Percentiles rank a stretch among this genome's conserved stretches.
Conservation (phyloP, 2,329 filamentous ascomycete species). For the Pleomassaria siparia region DNA sequence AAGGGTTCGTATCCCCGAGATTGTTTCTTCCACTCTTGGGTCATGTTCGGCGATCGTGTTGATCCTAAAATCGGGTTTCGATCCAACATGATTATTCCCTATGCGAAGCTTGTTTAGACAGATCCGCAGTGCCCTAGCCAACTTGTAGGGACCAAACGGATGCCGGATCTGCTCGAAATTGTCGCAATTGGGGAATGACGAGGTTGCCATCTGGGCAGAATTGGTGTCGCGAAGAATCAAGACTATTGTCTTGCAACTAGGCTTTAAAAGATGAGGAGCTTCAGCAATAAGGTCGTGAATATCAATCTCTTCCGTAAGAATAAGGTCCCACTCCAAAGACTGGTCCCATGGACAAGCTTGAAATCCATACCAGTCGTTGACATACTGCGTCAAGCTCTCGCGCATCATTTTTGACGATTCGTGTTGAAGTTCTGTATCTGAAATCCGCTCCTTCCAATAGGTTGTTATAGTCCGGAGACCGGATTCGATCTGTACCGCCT, state of each 20-base stretch:
- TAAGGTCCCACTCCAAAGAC: background rate
- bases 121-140: conserved; percentile 38
- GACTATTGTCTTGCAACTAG: conserved; percentile 1
- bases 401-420: conserved; percentile 9
- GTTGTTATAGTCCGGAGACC: conserved; percentile 7
- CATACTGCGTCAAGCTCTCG: conserved; percentile 11
- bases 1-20: conserved; percentile 10
- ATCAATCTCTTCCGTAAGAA: conserved; percentile 2
- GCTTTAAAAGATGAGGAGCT: conserved; percentile 2
- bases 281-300: background rate
- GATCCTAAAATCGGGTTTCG: background rate
- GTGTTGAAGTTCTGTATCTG: background rate
- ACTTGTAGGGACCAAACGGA: conserved; percentile 43
- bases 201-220: conserved; percentile 5
- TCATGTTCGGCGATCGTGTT: background rate
- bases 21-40: conserved; percentile 2
- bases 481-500: conserved; percentile 9
- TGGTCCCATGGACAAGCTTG: conserved; percentile 2
- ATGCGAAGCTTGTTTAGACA: conserved; percentile 21
- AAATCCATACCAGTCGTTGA: conserved; percentile 21
- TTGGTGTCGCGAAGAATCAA: conserved; percentile 1
- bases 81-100: background rate
- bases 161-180: conserved; percentile 41
- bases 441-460: conserved; percentile 4
- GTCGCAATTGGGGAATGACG: conserved; percentile 8